Evolutionary conservation across 2,329 filamentous ascomycete genomes (phyloP), one percentile per base, ranked within the genome.

Genomic region (Claviceps paspali): DNA sequence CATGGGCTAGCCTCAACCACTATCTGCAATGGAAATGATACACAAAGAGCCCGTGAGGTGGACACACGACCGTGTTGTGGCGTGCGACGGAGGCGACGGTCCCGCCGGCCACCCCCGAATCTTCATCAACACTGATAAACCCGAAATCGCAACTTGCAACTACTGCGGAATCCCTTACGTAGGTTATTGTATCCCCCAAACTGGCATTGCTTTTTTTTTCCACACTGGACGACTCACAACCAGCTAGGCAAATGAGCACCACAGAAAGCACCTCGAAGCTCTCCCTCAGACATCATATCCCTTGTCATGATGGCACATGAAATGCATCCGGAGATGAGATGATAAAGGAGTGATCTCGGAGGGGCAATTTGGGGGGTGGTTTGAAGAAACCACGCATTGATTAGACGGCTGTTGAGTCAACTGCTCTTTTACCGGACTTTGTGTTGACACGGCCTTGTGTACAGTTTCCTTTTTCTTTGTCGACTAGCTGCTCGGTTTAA

Each of bases 111-210:
- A 98, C 60, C 91, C 91, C 35, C 75, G 76, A 53, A 81, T 98
- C 63, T 98, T 86, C 60, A 98, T 98, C 73, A 98, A 98, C 64
- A 79, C 82, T 47, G 91, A 98, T 64, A 96, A 95, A 70, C 83
- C 91, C 30, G 79, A 96, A 67, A 94, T 98, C 52, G 75, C 76
- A 61, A 68, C 68, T 56, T 98, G 91, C 69, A 79, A 73, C 53
- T 98, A 98, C 67, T 98, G 91, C 57, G 91, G 91, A 37, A 59
- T 91, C 47, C 91, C 91, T 50, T 98, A 79, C 57, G 91, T 96
- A 72, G n/a, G n/a, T n/a, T n/a, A n/a, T n/a, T n/a, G n/a, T n/a
- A n/a, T n/a, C n/a, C n/a, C n/a, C n/a, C n/a, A n/a, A n/a, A n/a
- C n/a, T 56, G 87, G 62, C 8, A 31, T n/a, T 10, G 9, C 19